A percentile compares a stretch with the other conserved stretches of the same genome.
Evolutionary conservation across 2,329 filamentous ascomycete species (phyloP).

Genomic region (Botryotinia convoluta): DNA sequence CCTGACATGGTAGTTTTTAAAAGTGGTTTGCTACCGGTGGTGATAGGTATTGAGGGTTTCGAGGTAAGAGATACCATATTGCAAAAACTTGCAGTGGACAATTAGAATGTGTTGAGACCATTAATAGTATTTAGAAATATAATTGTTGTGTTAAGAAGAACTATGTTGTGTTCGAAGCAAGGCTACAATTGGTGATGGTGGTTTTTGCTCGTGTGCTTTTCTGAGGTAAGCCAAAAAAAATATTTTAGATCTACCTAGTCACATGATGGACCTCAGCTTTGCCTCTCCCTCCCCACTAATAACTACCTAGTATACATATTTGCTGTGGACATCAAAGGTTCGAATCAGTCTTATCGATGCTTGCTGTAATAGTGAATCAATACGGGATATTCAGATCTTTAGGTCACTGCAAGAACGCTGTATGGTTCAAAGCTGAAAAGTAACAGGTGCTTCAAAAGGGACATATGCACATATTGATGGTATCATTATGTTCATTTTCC

Average conservation of each 20-base stretch:
- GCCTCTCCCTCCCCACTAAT: slow-evolving; percentile 6
- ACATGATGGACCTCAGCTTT: slow-evolving; percentile 8
- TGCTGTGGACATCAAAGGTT: not conserved
- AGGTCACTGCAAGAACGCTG: not conserved
- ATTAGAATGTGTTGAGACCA: not conserved
- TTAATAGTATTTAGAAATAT: slow-evolving; percentile 9
- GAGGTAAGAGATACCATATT: slow-evolving; percentile 16
- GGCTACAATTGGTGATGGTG: not conserved
- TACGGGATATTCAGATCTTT: not conserved
- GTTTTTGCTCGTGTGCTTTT: slow-evolving; percentile 19
- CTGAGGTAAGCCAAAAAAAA: not conserved
- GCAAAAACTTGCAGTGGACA: slow-evolving; percentile 4
- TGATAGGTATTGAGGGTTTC: slow-evolving; percentile 7
- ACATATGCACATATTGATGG: not conserved
- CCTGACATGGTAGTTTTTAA: slow-evolving; percentile 34
- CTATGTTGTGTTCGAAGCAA: not conserved
- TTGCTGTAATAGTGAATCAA: not conserved
- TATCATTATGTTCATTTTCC: not conserved
- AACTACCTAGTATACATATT: not conserved
- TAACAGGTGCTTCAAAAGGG: not conserved
- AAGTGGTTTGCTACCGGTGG: slow-evolving; percentile 31
- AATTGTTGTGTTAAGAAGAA: not conserved
- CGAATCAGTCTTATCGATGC: not conserved
- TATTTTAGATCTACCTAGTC: slow-evolving; percentile 10
- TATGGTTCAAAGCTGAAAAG: not conserved